A percentile compares a stretch with the other conserved stretches of the same genome.
These are phyloP conservation scores for Mayamaea pseudoterrestris DNA, from an alignment of 108 stramenopile species.

Conservation along the genomic window DNA sequence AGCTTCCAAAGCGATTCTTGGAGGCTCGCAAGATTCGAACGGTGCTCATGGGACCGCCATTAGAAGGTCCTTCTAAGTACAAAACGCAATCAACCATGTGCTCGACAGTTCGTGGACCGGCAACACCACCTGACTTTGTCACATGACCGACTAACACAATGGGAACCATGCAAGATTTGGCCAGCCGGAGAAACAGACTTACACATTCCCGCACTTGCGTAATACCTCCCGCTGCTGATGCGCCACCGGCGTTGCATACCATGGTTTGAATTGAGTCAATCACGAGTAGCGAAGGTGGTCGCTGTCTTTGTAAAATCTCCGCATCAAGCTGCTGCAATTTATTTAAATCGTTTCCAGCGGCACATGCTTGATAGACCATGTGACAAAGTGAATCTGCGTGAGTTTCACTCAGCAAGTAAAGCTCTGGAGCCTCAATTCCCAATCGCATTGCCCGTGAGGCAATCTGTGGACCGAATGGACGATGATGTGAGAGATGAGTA, in stretches of 20 bases:
- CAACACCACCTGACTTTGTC: conserved; percentile 87
- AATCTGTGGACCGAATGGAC: too few relatives aligned
- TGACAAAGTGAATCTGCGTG: conserved; percentile 53
- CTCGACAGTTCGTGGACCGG: conserved; percentile 90
- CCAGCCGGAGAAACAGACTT: conserved; percentile 66
- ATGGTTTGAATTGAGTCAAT: conserved; percentile 95
- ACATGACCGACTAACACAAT: conserved; percentile 91
- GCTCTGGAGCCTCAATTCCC: conserved; percentile 36
- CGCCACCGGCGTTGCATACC: conserved; percentile 49
- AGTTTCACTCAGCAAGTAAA: conserved; percentile 54
- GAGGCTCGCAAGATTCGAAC: conserved; percentile 63
- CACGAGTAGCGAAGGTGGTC: conserved; percentile 63
- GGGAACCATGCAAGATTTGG: conserved; percentile 81
- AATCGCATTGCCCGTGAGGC: conserved; percentile 71
- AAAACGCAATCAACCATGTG: conserved; percentile 95
- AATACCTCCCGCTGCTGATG: conserved; percentile 67
- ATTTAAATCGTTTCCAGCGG: conserved; percentile 6
- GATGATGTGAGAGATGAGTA: too few relatives aligned
- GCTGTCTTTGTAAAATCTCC: too few relatives aligned
- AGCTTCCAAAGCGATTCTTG: conserved; percentile 88
- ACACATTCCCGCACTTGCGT: conserved; percentile 85
- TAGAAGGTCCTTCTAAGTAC: conserved; percentile 59
- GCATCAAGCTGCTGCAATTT: neutral
- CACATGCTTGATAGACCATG: conserved; percentile 27
- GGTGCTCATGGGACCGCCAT: conserved; percentile 14